Base-by-base conservation (phyloP, 176 grass and related monocot genomes). In the Metroxylon sagu region DNA sequence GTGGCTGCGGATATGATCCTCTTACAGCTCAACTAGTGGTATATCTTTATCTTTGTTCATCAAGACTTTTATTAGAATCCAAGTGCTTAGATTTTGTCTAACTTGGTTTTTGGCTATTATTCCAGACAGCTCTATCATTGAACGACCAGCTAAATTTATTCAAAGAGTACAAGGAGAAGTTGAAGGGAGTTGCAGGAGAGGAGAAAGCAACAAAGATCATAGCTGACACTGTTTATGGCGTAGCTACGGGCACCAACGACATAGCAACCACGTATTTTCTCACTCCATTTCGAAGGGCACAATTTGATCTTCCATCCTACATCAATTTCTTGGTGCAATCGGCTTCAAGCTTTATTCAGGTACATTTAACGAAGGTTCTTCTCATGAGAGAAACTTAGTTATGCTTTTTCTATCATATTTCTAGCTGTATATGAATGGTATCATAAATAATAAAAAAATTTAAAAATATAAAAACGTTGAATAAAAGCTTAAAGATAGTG, bases 251-350 rank as follows among this genome's bases (percentile, higher is more conserved):
- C 26, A 83, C 79, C 1, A 84, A 97, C 51, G 92, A 97, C 53
- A 16, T 97, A 0, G 84, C 87, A 6, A 91, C 88, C 61, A 97
- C 93, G 54, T 97, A 97, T 61, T 97, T 85, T 77, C 82, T 75
- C 1, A 76, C 76, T 7, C 87, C 87, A 0, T 88, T 91, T 39
- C 64, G 93, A 3, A 66, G 30, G 15, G 2, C 18, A 0, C 23
- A 83, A 66, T 97, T 88, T 54, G 87, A 97, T 74, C 69, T 91
- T 59, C 84, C 78, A 0, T 82, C 87, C 19, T 97, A 97, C 57
- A 81, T 89, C 4, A 61, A 97, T 10, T 72, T 97, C 2, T 78
- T 97, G 5, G 51, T 95, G 0, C 19, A 67, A 26, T 76, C 73
- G 16, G 79, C 86, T 8, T 55, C 71, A 17, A 29, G 4, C 10